A percentile compares a stretch with the other conserved stretches of the same genome.
Evolutionary conservation across 2,329 filamentous ascomycete species (phyloP).

Genomic region (Pezizomycotina sp.): DNA sequence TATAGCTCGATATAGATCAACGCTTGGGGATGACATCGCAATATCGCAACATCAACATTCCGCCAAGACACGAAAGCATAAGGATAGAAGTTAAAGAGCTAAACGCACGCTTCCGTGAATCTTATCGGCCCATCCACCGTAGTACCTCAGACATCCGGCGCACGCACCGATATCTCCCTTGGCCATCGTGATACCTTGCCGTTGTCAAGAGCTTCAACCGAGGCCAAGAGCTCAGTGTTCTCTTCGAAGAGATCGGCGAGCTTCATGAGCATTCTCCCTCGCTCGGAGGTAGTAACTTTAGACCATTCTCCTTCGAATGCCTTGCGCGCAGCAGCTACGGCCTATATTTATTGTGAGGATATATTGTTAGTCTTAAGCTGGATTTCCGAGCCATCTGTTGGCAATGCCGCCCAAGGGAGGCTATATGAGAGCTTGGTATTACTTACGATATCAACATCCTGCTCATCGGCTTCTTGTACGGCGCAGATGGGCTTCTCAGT

Average conservation of each 20-base stretch:
- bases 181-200: constrained; percentile 64
- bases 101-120: constrained; percentile 43
- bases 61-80: no score
- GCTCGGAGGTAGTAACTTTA: constrained; percentile 50
- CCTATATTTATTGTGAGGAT: no score
- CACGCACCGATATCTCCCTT: constrained; percentile 56
- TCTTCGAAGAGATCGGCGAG: constrained; percentile 68
- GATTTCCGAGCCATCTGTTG: background rate
- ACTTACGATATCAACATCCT: constrained; percentile 45
- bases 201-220: constrained; percentile 76
- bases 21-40: background rate
- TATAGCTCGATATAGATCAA: constrained; percentile 31
- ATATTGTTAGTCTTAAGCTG: constrained; percentile 19
- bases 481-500: constrained; percentile 72
- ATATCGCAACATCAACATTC: constrained; percentile 32
- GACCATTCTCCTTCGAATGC: constrained; percentile 58
- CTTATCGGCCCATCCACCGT: constrained; percentile 85
- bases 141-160: constrained; percentile 62
- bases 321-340: constrained; percentile 69
- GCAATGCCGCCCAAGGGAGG: background rate
- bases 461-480: constrained; percentile 72
- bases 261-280: constrained; percentile 53
- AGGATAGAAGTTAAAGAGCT: no score
- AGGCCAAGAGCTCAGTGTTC: constrained; percentile 57
- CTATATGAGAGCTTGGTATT: background rate